These are phyloP conservation scores for Claviceps quebecensis DNA, from an alignment of 2,329 filamentous ascomycete genomes.

Conservation along the genomic window DNA sequence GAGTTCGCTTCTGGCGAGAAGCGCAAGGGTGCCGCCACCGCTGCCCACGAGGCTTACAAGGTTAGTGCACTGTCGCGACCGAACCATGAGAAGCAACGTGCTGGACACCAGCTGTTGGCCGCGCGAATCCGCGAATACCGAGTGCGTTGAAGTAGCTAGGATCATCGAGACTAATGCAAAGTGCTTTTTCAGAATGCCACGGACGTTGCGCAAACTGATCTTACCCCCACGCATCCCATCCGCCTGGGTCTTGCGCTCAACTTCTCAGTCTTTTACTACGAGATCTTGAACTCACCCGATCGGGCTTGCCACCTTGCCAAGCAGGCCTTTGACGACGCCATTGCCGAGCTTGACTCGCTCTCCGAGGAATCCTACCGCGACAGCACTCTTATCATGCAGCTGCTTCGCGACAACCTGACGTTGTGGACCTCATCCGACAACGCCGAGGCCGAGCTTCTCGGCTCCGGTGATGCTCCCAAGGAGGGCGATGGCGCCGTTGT, in stretches of 20 bases:
- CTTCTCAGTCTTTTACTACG: constrained; percentile 99
- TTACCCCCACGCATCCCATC: constrained; percentile 95
- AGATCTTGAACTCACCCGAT: constrained; percentile 96
- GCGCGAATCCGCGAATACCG: neutral
- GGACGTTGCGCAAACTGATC: constrained; percentile 94
- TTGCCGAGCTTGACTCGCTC: constrained; percentile 94
- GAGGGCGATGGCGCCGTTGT: constrained; percentile 36
- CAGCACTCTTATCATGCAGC: constrained; percentile 98
- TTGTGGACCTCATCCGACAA: constrained; percentile 94
- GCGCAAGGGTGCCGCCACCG: constrained; percentile 75
- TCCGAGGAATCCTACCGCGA: constrained; percentile 98
- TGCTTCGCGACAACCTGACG: constrained; percentile 94
- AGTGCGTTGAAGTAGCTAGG: too few species aligned
- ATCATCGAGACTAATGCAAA: constrained; percentile 1
- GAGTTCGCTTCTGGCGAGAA: constrained; percentile 90
- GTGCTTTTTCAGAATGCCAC: constrained; percentile 64
- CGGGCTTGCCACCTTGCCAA: constrained; percentile 97
- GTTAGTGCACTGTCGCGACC: constrained; percentile 31
- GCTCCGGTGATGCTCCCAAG: constrained; percentile 39
- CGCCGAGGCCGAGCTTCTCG: constrained; percentile 57
- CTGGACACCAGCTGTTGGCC: constrained; percentile 11
- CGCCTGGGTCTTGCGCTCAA: constrained; percentile 93
- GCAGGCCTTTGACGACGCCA: constrained; percentile 97
- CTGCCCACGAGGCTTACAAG: constrained; percentile 95
- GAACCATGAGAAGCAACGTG: constrained; percentile 6